phyloP scores from a whole-genome alignment of 148 eudicot species.

The Rhododendron molle region DNA sequence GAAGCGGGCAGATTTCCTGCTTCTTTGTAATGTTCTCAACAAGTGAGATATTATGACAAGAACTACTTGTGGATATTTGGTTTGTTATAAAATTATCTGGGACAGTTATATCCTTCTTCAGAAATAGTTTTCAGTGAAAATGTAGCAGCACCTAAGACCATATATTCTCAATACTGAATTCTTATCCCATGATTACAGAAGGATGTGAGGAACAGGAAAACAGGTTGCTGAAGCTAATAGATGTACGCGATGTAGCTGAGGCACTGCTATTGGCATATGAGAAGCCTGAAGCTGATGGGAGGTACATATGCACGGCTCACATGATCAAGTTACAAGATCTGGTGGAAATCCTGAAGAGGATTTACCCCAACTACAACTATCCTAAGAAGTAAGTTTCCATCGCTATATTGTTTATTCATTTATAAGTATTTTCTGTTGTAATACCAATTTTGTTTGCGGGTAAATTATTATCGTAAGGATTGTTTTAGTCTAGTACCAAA shows the following conservation, averaged over 20 bases:
- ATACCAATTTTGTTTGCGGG: background rate
- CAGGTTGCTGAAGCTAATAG: constrained; percentile 43
- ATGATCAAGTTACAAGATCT: constrained; percentile 32
- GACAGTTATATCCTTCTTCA: background rate
- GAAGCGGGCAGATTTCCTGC: background rate
- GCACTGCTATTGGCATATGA: constrained; percentile 63
- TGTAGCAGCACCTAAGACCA: background rate
- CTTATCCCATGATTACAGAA: constrained; percentile 27
- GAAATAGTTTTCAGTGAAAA: background rate
- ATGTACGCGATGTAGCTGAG: constrained; percentile 78
- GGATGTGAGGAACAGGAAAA: constrained; percentile 45
- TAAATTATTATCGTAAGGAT: background rate
- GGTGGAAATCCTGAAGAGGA: constrained; percentile 33
- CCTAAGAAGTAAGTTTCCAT: constrained; percentile 34
- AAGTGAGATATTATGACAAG: background rate
- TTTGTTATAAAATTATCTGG: background rate
- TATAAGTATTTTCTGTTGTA: background rate
- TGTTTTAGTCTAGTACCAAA: background rate
- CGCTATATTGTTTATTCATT: background rate
- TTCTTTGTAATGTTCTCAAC: background rate
- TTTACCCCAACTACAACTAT: constrained; percentile 34
- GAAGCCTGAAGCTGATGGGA: constrained; percentile 73
- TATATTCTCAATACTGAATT: background rate
- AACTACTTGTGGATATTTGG: background rate
- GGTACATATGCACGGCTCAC: constrained; percentile 63